These are phyloP conservation scores for Fomitopsis palustris DNA, from an alignment of 1,284 basidiomycete species.

Conservation along the genomic window DNA sequence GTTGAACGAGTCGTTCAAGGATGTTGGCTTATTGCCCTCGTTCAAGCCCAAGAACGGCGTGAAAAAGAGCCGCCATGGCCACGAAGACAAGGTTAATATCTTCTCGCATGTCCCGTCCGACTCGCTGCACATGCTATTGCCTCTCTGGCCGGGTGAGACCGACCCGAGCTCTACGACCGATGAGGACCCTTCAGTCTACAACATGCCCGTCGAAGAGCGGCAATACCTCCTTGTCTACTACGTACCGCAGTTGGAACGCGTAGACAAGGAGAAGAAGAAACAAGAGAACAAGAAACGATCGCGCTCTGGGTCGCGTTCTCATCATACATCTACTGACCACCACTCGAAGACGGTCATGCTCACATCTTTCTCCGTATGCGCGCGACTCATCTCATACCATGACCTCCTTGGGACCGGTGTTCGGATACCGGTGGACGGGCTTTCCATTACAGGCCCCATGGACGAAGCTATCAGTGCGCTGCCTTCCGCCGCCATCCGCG, in stretches of 20 bases:
- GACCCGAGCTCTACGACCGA: slow-evolving; percentile 36
- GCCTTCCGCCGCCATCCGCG: slow-evolving; percentile 30
- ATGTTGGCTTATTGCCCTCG: slow-evolving; percentile 71
- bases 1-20: slow-evolving; percentile 71
- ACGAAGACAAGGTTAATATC: slow-evolving; percentile 37
- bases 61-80: slow-evolving; percentile 29
- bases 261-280: slow-evolving; percentile 25
- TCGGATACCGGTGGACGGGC: slow-evolving; percentile 65
- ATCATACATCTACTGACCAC: slow-evolving; percentile 34
- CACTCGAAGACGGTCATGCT: slow-evolving; percentile 43
- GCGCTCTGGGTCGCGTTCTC: slow-evolving; percentile 23
- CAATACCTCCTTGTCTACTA: slow-evolving; percentile 76
- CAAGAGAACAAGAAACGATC: slow-evolving; percentile 32
- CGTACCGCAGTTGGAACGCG: slow-evolving; percentile 41
- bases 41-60: slow-evolving; percentile 26
- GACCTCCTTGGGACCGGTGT: slow-evolving; percentile 69
- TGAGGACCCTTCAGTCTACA: slow-evolving; percentile 33
- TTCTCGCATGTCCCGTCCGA: slow-evolving; percentile 64
- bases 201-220: slow-evolving; percentile 48
- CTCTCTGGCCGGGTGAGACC: slow-evolving; percentile 75
- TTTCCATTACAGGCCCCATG: slow-evolving; percentile 61
- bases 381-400: slow-evolving; percentile 61
- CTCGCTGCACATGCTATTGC: slow-evolving; percentile 76
- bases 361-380: slow-evolving; percentile 61
- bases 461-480: slow-evolving; percentile 50